A percentile compares a stretch with the other conserved stretches of the same genome.
Conservation (phyloP, 331 rosid species). For the Pyrus hybrid region DNA sequence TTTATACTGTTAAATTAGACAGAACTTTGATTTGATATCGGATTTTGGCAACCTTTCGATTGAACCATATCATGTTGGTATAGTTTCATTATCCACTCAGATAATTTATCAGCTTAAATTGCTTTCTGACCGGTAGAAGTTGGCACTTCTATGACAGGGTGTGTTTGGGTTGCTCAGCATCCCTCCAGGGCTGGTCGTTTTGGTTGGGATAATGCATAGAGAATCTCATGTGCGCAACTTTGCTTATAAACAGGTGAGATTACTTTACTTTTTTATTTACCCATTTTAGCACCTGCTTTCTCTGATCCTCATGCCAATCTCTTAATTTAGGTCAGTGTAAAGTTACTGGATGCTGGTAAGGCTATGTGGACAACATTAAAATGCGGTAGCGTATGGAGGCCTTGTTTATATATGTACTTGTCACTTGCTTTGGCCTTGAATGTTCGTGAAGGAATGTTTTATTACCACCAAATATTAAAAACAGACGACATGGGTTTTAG, state of each 20-base stretch:
- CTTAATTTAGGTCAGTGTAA: conserved; percentile 48
- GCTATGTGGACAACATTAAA: conserved; percentile 78
- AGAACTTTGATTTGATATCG: not conserved
- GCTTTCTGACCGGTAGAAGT: not conserved
- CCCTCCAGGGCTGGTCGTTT: conserved; percentile 10
- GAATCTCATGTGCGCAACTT: conserved; percentile 18
- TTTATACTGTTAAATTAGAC: not conserved
- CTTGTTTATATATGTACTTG: conserved; percentile 79
- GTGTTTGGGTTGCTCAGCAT: conserved; percentile 19
- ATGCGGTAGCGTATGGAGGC: conserved; percentile 65
- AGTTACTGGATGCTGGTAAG: conserved; percentile 53
- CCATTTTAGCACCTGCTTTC: not conserved
- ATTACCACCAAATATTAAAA: no score
- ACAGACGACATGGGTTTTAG: no score
- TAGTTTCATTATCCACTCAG: not conserved
- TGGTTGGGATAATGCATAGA: conserved; percentile 11
- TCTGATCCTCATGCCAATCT: not conserved
- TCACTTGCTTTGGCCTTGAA: conserved; percentile 75
- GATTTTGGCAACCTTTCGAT: not conserved
- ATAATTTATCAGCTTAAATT: not conserved
- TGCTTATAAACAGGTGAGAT: conserved; percentile 7
- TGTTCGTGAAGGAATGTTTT: conserved; percentile 83
- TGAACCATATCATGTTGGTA: not conserved
- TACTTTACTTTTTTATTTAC: not conserved
- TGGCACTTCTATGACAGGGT: conserved; percentile 9